A percentile compares a stretch with the other conserved stretches of the same genome.
phyloP scores from a whole-genome alignment of 306 rosid species.

The Lathyrus sativus region DNA sequence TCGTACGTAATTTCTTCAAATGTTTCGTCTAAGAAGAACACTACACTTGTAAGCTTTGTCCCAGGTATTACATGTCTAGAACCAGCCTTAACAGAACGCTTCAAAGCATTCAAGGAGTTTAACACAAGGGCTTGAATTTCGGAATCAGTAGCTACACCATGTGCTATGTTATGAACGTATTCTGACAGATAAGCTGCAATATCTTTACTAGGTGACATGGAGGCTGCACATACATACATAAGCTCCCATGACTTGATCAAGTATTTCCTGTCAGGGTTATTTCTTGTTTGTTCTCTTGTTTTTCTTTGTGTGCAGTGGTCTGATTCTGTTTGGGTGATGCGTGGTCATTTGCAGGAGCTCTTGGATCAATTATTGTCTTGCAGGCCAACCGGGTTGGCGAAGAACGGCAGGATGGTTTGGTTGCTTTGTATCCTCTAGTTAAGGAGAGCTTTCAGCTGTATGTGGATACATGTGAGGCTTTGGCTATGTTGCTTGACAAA shows the following conservation, averaged over 20 bases:
- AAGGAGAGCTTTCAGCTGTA: slow-evolving; percentile 89
- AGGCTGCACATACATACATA: slow-evolving; percentile 82
- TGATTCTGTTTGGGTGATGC: no score
- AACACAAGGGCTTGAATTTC: no score
- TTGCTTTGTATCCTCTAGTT: slow-evolving; percentile 81
- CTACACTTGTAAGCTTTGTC: no score
- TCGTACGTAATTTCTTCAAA: slow-evolving; percentile 93
- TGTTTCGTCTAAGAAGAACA: no score
- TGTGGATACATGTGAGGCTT: slow-evolving; percentile 85
- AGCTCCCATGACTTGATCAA: slow-evolving; percentile 93
- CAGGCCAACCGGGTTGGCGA: slow-evolving; percentile 93
- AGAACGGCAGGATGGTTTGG: slow-evolving; percentile 72
- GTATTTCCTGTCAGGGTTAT: slow-evolving; percentile 86
- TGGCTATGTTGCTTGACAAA: slow-evolving; percentile 87
- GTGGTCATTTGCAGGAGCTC: slow-evolving; percentile 85
- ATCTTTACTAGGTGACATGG: slow-evolving; percentile 96
- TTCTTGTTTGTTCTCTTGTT: slow-evolving; percentile 94
- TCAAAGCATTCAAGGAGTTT: no score
- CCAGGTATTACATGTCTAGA: no score
- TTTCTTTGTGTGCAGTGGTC: no score
- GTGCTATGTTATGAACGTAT: slow-evolving; percentile 78
- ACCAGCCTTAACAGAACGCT: no score
- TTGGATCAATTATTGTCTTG: no score
- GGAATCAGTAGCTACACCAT: slow-evolving; percentile 52
- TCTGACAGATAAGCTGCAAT: slow-evolving; percentile 82